A percentile compares a stretch with the other conserved stretches of the same genome.
phyloP scores from a whole-genome alignment of 805 yeast genomes.

The Ogataea nitratoaversa region DNA sequence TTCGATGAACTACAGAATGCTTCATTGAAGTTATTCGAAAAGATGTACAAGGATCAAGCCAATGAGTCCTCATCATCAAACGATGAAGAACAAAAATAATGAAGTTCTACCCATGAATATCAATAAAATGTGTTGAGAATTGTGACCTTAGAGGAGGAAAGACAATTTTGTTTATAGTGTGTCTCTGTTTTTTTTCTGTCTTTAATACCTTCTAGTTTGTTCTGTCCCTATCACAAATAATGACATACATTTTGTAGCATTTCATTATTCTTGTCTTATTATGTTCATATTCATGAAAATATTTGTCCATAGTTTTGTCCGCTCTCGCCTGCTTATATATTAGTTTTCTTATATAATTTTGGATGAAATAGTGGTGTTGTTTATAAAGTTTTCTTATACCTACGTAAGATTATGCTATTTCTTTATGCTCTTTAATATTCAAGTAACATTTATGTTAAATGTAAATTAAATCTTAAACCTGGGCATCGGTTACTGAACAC shows the following conservation, averaged over 20 bases:
- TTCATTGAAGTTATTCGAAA: conserved; percentile 73
- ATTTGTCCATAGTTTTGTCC: conserved; percentile 6
- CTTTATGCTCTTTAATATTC: no score
- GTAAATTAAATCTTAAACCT: no score
- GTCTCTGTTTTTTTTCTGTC: conserved; percentile 1
- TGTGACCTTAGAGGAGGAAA: neutral
- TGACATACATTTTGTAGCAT: neutral
- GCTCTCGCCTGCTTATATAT: no score
- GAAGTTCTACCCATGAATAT: neutral
- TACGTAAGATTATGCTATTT: no score
- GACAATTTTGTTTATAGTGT: neutral
- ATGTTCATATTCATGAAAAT: no score
- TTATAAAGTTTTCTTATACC: no score
- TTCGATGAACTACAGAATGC: conserved; percentile 73
- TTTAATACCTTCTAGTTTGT: neutral
- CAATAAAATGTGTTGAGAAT: neutral
- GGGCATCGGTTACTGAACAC: conserved; percentile 4
- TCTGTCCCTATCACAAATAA: no score
- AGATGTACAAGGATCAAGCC: conserved; percentile 46
- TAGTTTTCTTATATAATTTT: neutral
- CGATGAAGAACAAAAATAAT: conserved; percentile 17
- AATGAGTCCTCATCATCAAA: conserved; percentile 12
- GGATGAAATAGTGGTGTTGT: no score
- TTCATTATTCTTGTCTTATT: neutral
- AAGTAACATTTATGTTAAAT: no score